Percentiles rank a stretch among this genome's conserved stretches.
Conservation (phyloP, 495 filamentous ascomycete genomes). For the Staphylotrichum tortipilum region DNA sequence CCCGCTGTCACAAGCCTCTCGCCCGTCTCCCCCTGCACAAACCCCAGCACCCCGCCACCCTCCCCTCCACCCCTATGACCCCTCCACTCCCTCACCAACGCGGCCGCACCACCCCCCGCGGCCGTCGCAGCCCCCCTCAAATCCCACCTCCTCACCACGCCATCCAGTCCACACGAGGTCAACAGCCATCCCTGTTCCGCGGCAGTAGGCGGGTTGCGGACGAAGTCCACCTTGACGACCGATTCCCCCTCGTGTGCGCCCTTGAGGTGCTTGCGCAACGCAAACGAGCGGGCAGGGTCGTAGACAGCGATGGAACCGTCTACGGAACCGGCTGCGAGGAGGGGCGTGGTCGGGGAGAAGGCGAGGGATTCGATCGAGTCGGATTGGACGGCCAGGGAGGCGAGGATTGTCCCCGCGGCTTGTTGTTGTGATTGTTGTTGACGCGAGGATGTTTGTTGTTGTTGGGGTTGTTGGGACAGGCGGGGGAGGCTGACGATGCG, state of each 20-base stretch:
- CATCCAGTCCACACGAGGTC: conserved; percentile 79
- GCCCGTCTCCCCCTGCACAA: conserved; percentile 63
- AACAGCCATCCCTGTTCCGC: conserved; percentile 48
- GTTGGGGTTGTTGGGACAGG: conserved; percentile 37
- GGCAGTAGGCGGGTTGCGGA: conserved; percentile 29
- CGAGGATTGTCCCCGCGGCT: conserved; percentile 74
- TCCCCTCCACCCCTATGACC: conserved; percentile 71
- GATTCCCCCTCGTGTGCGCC: conserved; percentile 75
- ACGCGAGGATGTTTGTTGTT: conserved; percentile 11
- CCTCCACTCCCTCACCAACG: conserved; percentile 67
- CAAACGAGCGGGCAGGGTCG: conserved; percentile 75
- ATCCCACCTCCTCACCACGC: conserved; percentile 81
- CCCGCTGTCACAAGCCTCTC: conserved; percentile 77
- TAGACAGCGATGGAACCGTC: conserved; percentile 87
- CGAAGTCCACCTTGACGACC: conserved; percentile 89
- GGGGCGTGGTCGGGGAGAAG: conserved; percentile 55
- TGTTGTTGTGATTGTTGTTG: conserved; percentile 47
- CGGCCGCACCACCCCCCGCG: conserved; percentile 51
- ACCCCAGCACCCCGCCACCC: conserved; percentile 80
- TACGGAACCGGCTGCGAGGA: conserved; percentile 82
- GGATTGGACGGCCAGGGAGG: conserved; percentile 54
- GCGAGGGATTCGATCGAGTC: conserved; percentile 72
- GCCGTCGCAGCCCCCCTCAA: conserved; percentile 59
- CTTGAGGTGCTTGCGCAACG: conserved; percentile 66
- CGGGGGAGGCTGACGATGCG: conserved; percentile 77